phyloP scores from a whole-genome alignment of 1,139 yeast genomes.

The Zygosaccharomyces pseudobailii region DNA sequence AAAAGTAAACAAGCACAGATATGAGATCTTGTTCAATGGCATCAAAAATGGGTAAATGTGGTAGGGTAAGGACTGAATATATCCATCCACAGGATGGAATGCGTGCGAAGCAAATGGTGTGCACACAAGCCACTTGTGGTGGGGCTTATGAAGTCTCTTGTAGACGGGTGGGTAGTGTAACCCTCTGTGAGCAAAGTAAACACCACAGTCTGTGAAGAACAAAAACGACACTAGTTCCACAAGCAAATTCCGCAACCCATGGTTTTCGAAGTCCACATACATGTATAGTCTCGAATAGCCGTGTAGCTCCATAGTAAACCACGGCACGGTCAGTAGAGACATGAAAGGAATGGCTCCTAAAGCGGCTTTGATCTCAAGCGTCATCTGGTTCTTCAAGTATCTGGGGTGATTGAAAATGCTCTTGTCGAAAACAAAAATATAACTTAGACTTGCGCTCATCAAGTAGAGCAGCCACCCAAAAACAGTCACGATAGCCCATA shows the following conservation, averaged over 20 bases:
- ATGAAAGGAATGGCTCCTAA: constrained; percentile 76
- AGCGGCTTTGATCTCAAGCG: constrained; percentile 76
- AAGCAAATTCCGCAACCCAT: constrained; percentile 62
- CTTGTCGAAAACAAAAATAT: constrained; percentile 74
- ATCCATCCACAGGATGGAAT: constrained; percentile 97
- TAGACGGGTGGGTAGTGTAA: constrained; percentile 88
- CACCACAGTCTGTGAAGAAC: constrained; percentile 88
- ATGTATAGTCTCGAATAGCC: constrained; percentile 80
- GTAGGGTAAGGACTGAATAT: constrained; percentile 86
- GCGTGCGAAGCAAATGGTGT: constrained; percentile 99
- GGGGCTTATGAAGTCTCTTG: constrained; percentile 91
- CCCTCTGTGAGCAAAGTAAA: constrained; percentile 86
- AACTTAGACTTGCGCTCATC: constrained; percentile 69
- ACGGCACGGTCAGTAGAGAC: constrained; percentile 84
- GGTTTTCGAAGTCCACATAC: constrained; percentile 55
- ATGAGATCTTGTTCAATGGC: constrained; percentile 86
- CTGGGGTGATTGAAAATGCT: constrained; percentile 93
- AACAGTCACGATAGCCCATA: constrained; percentile 64
- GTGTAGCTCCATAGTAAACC: constrained; percentile 76
- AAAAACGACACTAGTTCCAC: constrained; percentile 73
- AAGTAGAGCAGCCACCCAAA: constrained; percentile 84
- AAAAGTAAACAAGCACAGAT: constrained; percentile 74
- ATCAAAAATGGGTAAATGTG: constrained; percentile 85
- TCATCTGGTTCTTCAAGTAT: constrained; percentile 87
- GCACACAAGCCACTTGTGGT: constrained; percentile 98